These are phyloP conservation scores for Aureobasidium pullulans DNA, from an alignment of 2,329 filamentous ascomycete species.

Conservation along the genomic window DNA sequence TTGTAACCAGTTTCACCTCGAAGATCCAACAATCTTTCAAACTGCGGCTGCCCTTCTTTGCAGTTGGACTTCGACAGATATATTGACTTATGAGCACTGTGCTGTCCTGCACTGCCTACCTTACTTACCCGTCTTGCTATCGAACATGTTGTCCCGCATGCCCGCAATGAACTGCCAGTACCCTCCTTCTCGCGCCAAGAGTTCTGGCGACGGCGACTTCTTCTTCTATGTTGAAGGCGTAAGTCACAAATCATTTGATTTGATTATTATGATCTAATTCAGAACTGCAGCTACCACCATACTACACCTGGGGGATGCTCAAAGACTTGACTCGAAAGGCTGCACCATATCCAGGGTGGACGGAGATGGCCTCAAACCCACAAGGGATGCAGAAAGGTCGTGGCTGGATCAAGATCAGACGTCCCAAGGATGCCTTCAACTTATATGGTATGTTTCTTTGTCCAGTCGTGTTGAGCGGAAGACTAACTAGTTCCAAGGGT, in stretches of 20 bases:
- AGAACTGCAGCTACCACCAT: conserved; percentile 1
- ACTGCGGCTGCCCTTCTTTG: background rate
- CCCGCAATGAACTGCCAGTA: background rate
- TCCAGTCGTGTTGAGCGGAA: background rate
- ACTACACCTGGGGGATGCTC: conserved; percentile 14
- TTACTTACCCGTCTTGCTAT: background rate
- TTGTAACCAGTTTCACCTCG: background rate
- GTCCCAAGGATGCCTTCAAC: conserved; percentile 4
- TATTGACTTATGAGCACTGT: background rate
- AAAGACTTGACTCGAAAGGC: conserved; percentile 11
- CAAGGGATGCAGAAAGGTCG: conserved; percentile 1
- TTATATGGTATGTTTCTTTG: conserved; percentile 4
- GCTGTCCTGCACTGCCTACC: background rate
- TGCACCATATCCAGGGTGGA: conserved; percentile 10
- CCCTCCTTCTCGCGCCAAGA: background rate
- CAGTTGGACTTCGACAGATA: background rate
- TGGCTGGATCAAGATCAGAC: conserved; percentile 11
- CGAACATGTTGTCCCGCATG: background rate
- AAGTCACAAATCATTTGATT: background rate
- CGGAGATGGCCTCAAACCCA: conserved; percentile 9
- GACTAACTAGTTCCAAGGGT: background rate
- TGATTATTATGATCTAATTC: background rate
- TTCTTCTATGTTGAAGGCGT: conserved; percentile 14
- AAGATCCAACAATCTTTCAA: background rate
- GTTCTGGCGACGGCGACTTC: conserved; percentile 1